Evolutionary conservation across 2,329 filamentous ascomycete species (phyloP).

Genomic region (Gyromitra esculenta): DNA sequence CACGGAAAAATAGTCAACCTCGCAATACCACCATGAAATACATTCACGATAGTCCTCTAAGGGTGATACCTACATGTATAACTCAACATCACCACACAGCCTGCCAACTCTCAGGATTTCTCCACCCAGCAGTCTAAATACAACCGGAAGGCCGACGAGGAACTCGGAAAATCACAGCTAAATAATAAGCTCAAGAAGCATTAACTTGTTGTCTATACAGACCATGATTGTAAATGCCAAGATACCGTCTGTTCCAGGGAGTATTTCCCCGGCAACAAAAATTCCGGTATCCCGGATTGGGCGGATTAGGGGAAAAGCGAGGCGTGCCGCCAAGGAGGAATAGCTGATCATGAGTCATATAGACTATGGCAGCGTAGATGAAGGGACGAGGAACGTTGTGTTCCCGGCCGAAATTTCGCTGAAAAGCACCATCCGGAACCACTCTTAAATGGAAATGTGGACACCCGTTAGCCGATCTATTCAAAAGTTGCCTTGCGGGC

Average conservation of each 20-base stretch:
- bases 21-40: constrained; percentile 62
- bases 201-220: constrained; percentile 63
- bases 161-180: constrained; percentile 68
- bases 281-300: constrained; percentile 65
- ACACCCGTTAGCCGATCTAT: constrained; percentile 10
- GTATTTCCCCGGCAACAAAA: constrained; percentile 66
- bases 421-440: constrained; percentile 48
- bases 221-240: constrained; percentile 56
- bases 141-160: constrained; percentile 64
- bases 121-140: constrained; percentile 63
- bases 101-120: constrained; percentile 1
- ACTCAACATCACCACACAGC: neutral
- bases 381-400: constrained; percentile 61
- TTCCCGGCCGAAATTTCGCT: constrained; percentile 56
- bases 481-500: constrained; percentile 26
- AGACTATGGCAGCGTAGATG: constrained; percentile 65
- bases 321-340: constrained; percentile 60
- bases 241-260: constrained; percentile 64
- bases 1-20: constrained; percentile 64
- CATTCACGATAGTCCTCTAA: constrained; percentile 57
- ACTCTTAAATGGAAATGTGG: neutral
- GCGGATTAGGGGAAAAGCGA: constrained; percentile 61
- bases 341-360: constrained; percentile 65
- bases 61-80: neutral
- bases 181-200: constrained; percentile 68